Evolutionary conservation across 306 rosid species (phyloP).

Genomic region (Vigna radiata): DNA sequence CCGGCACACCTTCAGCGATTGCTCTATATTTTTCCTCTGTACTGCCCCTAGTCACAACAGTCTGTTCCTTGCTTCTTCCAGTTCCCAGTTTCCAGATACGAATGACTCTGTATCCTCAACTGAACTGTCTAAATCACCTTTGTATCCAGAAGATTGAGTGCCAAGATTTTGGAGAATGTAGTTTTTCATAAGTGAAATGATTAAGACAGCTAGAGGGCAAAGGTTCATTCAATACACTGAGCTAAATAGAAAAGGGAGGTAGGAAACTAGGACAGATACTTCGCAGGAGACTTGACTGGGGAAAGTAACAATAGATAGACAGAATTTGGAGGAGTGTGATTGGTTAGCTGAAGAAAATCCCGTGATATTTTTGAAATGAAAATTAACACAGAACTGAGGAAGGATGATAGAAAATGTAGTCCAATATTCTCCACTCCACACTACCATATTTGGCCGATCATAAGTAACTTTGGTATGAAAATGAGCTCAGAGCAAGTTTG

Average conservation of each 20-base stretch:
- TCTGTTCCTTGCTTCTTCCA: not conserved
- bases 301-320: conserved; percentile 7
- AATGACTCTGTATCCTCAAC: not conserved
- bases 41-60: not conserved
- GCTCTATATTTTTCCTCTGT: not conserved
- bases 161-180: conserved; percentile 19
- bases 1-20: not conserved
- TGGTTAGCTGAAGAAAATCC: not conserved
- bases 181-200: conserved; percentile 3
- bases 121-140: not conserved
- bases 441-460: not conserved
- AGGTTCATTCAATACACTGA: conserved; percentile 8
- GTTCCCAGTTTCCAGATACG: not conserved
- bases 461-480: conserved; percentile 4
- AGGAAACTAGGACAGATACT: not conserved
- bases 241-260: not conserved
- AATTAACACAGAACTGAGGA: not conserved
- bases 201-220: conserved; percentile 26
- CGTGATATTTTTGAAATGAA: not conserved
- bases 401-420: not conserved
- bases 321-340: conserved; percentile 1
- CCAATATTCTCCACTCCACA: not conserved
- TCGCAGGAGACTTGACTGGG: not conserved
- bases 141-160: conserved; percentile 5
- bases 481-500: not conserved